Evolutionary conservation across 2,329 filamentous ascomycete genomes (phyloP), one percentile per base, ranked within the genome.

Genomic region (Mariannaea elegans): DNA sequence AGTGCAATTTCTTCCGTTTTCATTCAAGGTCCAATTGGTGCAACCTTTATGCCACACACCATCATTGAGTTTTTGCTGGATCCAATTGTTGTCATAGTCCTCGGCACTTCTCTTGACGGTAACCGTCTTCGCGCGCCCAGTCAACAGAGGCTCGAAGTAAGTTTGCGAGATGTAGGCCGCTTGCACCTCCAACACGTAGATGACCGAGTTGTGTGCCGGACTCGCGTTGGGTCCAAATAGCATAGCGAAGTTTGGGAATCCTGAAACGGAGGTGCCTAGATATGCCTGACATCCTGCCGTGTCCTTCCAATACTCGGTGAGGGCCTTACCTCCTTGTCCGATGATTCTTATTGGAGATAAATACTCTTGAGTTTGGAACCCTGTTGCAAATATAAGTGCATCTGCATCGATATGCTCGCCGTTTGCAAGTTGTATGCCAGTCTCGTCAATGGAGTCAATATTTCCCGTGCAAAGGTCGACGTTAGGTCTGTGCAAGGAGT

Each of bases 211-310:
- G 23, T 54, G 51, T 3, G 41, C 51, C 1, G 51, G 51, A 32
- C 46, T 46, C 3, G 51, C 41, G 13, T 54, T 54, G 7, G 51
- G 51, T 1, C 51, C 51, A 34, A 54, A 54, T 3, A 53, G 23
- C n/a, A 56, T 49, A 10, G 34, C 70, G 8, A 73, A 62, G 53
- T 74, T 74, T 44, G 72, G 72, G 24, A 73, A 72, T 34, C 71
- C 66, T 56, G 69, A 65, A 9, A 73, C 69, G 29, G 63, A 65
- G 1, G 67, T 69, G 21, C 66, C 71, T 7, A 68, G 29, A 57
- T 73, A 74, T 0, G 72, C 72, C 42, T 73, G 71, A 3, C 70
- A 66, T 12, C 69, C 71, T 6, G 59, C 55, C 18, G 52, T 55
- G n/a, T 67, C 56, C 2, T 60, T 54, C 72, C 71, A 74, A 32